Percentiles rank a stretch among this genome's conserved stretches.
phyloP scores from a whole-genome alignment of 2,329 filamentous ascomycete genomes.

The Escovopsis sp. region DNA sequence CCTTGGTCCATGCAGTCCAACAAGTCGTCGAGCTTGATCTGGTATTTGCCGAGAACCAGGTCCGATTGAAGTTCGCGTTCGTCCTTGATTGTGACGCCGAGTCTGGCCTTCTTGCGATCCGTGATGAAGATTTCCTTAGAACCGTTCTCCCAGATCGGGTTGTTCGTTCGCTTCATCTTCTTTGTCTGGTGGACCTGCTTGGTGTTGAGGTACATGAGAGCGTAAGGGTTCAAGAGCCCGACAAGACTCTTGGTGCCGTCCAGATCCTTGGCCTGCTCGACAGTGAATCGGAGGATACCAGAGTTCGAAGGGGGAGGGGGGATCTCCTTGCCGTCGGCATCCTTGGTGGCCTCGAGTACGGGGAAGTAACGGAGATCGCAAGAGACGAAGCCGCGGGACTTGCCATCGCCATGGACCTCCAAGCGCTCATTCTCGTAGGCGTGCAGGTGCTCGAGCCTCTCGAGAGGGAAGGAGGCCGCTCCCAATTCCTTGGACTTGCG shows the following conservation, averaged over 20 bases:
- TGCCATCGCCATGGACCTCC: slow-evolving; percentile 73
- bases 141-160: slow-evolving; percentile 88
- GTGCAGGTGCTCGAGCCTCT: slow-evolving; percentile 61
- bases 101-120: slow-evolving; percentile 75
- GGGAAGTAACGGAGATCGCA: slow-evolving; percentile 92
- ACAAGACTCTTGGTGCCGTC: slow-evolving; percentile 86
- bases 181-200: slow-evolving; percentile 82
- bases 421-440: slow-evolving; percentile 75
- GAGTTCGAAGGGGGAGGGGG: slow-evolving; percentile 82
- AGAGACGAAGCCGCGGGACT: slow-evolving; percentile 64
- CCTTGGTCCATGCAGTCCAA: slow-evolving; percentile 81
- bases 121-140: slow-evolving; percentile 92
- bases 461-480: slow-evolving; percentile 69
- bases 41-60: slow-evolving; percentile 77
- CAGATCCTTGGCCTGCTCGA: slow-evolving; percentile 93
- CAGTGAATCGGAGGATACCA: slow-evolving; percentile 82
- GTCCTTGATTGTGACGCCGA: slow-evolving; percentile 90
- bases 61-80: slow-evolving; percentile 76
- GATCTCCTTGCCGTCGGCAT: slow-evolving; percentile 62
- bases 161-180: slow-evolving; percentile 93
- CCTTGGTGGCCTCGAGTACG: slow-evolving; percentile 57
- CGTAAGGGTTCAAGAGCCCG: slow-evolving; percentile 83
- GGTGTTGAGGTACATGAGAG: slow-evolving; percentile 73
- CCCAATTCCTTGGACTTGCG: slow-evolving; percentile 95
- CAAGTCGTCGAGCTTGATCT: slow-evolving; percentile 92